Base-by-base conservation (phyloP, 129 eudicot species). In the Tagetes patula region DNA sequence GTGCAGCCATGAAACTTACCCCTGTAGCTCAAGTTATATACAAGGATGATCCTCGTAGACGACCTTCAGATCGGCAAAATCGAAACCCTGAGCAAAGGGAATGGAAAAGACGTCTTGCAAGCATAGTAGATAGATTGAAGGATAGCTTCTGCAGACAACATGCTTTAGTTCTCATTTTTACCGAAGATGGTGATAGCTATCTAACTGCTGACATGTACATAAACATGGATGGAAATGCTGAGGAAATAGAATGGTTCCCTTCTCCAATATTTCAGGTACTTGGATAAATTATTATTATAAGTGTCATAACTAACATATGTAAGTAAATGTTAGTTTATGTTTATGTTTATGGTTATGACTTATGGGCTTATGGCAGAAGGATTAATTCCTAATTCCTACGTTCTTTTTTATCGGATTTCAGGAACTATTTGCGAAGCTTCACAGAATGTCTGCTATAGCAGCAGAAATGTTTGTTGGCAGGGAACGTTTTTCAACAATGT, bases 391-490 rank as follows among this genome's bases (percentile, higher is more conserved):
- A 33, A 9, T 47, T 75, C 12, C 49, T 62, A 20, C 27, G 27
- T 20, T 20, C 27, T 75, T 31, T 41, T 34, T 14, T 58, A 55
- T 69, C 47, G 47, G 47, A 76, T 45, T 86, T 20, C 91, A 94
- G 99, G 99, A 90, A 78, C 91, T 94, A 33, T 94, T 74, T 85
- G 87, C 85, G 5, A 94, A 94, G 72, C 85, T 94, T 69, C 86
- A 83, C 81, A 84, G 97, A 71, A 86, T 94, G 96, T 92, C 99
- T 73, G 82, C 82, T 45, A 83, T 94, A 73, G 93, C 96, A 65
- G 89, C 97, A 46, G 97, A 94, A 69, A 94, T 94, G 99, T 94
- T 94, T 76, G 86, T 85, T 55, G 99, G 99, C 39, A 85, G 96
- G 79, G 99, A 94, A 79, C 92, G 99, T 74, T 94, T 94, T 78